These are phyloP conservation scores for Glarea lozoyensis DNA, from an alignment of 495 filamentous ascomycete genomes.

Conservation along the genomic window DNA sequence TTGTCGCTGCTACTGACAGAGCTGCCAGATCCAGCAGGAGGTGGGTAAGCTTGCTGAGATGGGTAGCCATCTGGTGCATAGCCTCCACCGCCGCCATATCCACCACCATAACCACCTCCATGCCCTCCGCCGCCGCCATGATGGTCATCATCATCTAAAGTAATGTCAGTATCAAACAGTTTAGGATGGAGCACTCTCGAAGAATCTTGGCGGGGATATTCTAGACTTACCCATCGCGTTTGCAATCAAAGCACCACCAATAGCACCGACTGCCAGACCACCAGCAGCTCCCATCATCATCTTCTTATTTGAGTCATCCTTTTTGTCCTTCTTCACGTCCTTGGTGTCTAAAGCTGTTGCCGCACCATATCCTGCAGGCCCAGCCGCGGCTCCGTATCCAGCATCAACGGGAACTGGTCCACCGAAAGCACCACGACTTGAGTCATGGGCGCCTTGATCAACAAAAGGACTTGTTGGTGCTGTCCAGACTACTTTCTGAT, in stretches of 20 bases:
- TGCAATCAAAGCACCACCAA: conserved; percentile 5
- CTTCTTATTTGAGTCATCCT: conserved; percentile 9
- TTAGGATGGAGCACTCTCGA: background rate
- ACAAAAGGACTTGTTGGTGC: conserved; percentile 1
- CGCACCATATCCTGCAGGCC: background rate
- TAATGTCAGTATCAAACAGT: background rate
- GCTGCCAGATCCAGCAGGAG: background rate
- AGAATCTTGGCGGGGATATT: background rate
- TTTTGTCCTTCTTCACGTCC: background rate
- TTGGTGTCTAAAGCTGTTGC: background rate
- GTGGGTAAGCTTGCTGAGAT: background rate
- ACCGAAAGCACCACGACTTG: background rate
- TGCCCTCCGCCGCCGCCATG: conserved; percentile 2
- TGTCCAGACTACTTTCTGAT: conserved; percentile 6
- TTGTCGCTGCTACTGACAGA: background rate
- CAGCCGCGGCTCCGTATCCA: background rate
- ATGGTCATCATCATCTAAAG: conserved; percentile 3
- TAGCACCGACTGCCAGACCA: conserved; percentile 7
- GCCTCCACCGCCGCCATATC: conserved; percentile 5
- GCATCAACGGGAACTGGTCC: background rate
- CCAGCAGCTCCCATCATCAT: conserved; percentile 12
- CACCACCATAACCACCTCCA: conserved; percentile 2
- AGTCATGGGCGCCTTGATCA: background rate
- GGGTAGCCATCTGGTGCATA: background rate
- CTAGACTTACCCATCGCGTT: conserved; percentile 7